A percentile compares a stretch with the other conserved stretches of the same genome.
Conservation (phyloP, 2,329 filamentous ascomycete species). For the Colletotrichum lentis region DNA sequence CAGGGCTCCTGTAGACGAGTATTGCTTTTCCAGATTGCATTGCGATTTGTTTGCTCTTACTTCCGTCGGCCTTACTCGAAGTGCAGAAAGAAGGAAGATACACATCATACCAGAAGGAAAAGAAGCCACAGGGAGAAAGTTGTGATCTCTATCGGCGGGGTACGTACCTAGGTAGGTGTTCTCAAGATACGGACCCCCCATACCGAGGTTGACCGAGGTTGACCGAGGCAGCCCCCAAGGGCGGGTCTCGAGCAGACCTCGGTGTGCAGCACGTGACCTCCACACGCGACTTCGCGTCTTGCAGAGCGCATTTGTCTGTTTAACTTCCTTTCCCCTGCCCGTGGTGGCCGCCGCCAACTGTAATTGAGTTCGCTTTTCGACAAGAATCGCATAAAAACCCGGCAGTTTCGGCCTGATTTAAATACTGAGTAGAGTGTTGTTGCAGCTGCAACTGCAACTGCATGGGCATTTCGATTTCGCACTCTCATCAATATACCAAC, state of each 20-base stretch:
- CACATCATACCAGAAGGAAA: not conserved
- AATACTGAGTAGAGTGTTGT: not conserved
- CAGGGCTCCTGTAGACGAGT: not conserved
- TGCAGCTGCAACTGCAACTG: not conserved
- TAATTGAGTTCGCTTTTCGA: not conserved
- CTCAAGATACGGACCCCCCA: not conserved
- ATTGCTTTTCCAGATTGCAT: not conserved
- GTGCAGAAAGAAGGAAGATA: not conserved
- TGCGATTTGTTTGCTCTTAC: not conserved
- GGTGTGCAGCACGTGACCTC: not conserved
- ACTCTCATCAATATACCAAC: no score
- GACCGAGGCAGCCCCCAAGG: not conserved
- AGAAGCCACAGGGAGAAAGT: no score
- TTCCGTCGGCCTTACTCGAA: no score
- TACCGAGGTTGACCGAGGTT: no score
- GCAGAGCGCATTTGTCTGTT: not conserved
- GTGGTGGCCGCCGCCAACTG: not conserved
- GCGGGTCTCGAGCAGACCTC: not conserved
- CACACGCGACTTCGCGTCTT: slow-evolving; percentile 23
- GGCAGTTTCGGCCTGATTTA: no score
- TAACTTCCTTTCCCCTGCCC: not conserved
- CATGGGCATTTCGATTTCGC: not conserved
- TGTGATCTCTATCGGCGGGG: not conserved
- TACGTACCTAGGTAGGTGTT: no score
- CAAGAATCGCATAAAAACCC: not conserved